Evolutionary conservation across 306 rosid genomes (phyloP).

Genomic region (Purshia tridentata): DNA sequence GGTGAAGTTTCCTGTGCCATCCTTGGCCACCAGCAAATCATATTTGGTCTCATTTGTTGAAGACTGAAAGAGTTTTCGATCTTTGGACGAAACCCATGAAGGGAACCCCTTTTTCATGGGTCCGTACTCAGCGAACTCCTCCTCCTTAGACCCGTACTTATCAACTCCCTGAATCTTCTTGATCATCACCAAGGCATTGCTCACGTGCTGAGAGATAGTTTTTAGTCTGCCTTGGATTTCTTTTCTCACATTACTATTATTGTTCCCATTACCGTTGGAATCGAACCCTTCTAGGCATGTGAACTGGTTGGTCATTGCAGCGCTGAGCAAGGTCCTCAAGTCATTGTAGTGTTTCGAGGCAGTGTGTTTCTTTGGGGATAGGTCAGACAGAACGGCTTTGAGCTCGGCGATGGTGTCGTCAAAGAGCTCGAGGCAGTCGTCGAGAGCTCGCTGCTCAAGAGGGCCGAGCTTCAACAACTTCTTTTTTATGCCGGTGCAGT

Average conservation of each 20-base stretch:
- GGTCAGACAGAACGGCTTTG: constrained; percentile 38
- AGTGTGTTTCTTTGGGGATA: constrained; percentile 23
- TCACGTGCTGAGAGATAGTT: constrained; percentile 47
- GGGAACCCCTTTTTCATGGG: constrained; percentile 57
- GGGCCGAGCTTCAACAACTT: constrained; percentile 15
- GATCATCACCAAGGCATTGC: constrained; percentile 69
- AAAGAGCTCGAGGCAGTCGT: constrained; percentile 67
- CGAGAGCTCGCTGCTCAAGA: constrained; percentile 51
- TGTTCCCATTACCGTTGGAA: neutral
- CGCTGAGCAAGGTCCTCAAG: constrained; percentile 61
- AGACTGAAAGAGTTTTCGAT: constrained; percentile 52
- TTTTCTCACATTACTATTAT: constrained; percentile 27
- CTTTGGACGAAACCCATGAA: constrained; percentile 50
- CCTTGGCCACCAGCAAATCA: constrained; percentile 74
- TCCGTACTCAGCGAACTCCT: constrained; percentile 54
- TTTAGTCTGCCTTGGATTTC: constrained; percentile 35
- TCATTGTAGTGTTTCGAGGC: constrained; percentile 29
- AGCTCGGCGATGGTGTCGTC: constrained; percentile 54
- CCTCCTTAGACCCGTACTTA: constrained; percentile 1
- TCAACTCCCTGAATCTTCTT: constrained; percentile 51
- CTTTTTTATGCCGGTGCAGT: constrained; percentile 37
- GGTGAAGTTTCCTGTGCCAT: constrained; percentile 75
- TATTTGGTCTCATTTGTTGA: constrained; percentile 40
- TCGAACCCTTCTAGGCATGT: constrained; percentile 88
- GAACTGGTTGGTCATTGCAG: constrained; percentile 79